phyloP scores from a whole-genome alignment of 805 yeast genomes.

The Ogataea allantospora region DNA sequence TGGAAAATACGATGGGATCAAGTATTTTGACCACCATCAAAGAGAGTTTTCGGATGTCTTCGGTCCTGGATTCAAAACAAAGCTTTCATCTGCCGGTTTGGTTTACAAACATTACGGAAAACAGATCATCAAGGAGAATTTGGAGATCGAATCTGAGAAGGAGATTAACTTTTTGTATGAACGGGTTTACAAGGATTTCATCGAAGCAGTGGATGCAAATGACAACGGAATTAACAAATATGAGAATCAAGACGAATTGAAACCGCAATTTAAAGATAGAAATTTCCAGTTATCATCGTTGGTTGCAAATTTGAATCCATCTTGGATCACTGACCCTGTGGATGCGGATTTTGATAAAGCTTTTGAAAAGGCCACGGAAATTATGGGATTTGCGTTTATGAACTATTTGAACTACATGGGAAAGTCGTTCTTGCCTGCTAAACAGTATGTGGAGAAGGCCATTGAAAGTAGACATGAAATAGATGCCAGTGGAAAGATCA shows the following conservation, averaged over 20 bases:
- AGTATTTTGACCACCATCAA: slow-evolving; percentile 95
- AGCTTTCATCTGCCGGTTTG: slow-evolving; percentile 90
- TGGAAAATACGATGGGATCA: slow-evolving; percentile 82
- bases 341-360: slow-evolving; percentile 65
- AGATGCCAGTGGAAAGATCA: slow-evolving; percentile 68
- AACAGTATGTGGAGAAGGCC: slow-evolving; percentile 69
- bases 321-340: slow-evolving; percentile 70
- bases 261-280: slow-evolving; percentile 67
- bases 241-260: slow-evolving; percentile 46
- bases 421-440: slow-evolving; percentile 89
- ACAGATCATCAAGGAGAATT: slow-evolving; percentile 56
- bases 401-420: slow-evolving; percentile 70
- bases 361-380: slow-evolving; percentile 67
- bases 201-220: slow-evolving; percentile 92
- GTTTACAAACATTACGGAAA: slow-evolving; percentile 85
- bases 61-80: slow-evolving; percentile 60
- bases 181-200: slow-evolving; percentile 79
- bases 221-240: slow-evolving; percentile 89
- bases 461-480: slow-evolving; percentile 57
- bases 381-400: slow-evolving; percentile 82
- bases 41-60: slow-evolving; percentile 83
- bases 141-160: slow-evolving; percentile 38
- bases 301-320: slow-evolving; percentile 78
- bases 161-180: slow-evolving; percentile 65
- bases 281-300: slow-evolving; percentile 76